Conservation (phyloP, 116 monocot genomes). For the Trichopus zeylanicus region DNA sequence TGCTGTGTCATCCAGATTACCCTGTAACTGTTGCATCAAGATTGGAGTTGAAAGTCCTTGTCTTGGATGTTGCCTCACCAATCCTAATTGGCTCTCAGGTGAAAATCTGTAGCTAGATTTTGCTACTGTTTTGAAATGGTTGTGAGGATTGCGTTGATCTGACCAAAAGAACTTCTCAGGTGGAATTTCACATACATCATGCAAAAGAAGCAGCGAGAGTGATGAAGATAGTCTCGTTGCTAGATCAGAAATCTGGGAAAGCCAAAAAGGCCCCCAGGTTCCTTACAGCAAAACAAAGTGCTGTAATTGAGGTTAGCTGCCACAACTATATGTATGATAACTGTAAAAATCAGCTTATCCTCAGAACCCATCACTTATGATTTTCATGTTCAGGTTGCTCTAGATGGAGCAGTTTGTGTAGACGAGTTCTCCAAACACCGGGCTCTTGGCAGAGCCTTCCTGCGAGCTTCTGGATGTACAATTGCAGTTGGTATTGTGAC, state of each 20-base stretch:
- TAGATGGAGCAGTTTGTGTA: slow-evolving; percentile 64
- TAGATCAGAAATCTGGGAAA: slow-evolving; percentile 71
- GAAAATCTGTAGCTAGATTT: background rate
- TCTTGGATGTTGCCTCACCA: slow-evolving; percentile 57
- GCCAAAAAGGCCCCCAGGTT: slow-evolving; percentile 53
- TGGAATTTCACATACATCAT: slow-evolving; percentile 82
- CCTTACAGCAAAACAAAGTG: slow-evolving; percentile 71
- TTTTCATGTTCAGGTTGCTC: slow-evolving; percentile 39
- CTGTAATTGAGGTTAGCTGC: slow-evolving; percentile 55
- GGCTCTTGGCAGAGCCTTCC: slow-evolving; percentile 73
- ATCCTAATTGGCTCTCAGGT: slow-evolving; percentile 74
- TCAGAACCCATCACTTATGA: background rate
- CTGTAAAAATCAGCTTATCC: background rate
- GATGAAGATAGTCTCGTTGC: slow-evolving; percentile 45
- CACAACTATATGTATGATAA: background rate
- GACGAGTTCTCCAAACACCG: slow-evolving; percentile 75
- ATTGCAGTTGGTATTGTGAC: slow-evolving; percentile 73
- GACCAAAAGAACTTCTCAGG: slow-evolving; percentile 18
- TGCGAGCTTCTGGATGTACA: slow-evolving; percentile 62
- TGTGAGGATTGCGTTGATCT: background rate
- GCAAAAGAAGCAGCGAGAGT: slow-evolving; percentile 60
- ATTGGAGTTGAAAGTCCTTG: slow-evolving; percentile 72
- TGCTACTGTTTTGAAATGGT: background rate
- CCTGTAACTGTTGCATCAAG: slow-evolving; percentile 53
- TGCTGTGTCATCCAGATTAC: slow-evolving; percentile 79